Evolutionary conservation across 331 rosid species (phyloP), one percentile per base, ranked within the genome.

Genomic region (Spiraea crenata): DNA sequence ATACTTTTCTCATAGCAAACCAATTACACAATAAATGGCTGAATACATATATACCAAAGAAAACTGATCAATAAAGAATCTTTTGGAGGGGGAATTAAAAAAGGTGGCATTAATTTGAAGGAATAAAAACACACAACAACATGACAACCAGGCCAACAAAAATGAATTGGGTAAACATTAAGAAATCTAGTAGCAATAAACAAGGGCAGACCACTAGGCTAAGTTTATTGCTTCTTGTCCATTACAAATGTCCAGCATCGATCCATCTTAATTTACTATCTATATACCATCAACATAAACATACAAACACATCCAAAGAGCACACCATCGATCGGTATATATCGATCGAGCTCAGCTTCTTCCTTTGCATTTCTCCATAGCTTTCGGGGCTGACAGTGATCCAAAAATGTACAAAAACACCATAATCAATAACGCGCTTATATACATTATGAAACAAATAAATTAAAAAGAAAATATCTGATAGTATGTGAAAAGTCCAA

Each of bases 361-460:
- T 90, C 79, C 88, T 78, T 89, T 95, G 97, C 99, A 91, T 86
- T 95, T 95, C 81, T 95, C 97, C 99, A 95, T 87, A 64, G 99
- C 99, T 78, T 91, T 89, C 75, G 99, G 99, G 40, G 99, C 99
- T 95, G 95, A 73, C 87, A 84, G 54, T 44, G 60, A 52, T 48
- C 5, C 7, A 74, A 66, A 52, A 25, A 25, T 25, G 2, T 25
- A 25, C 5, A 66, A 38, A 47, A 12, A 34, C 14, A 7, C 0
- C 1, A 47, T 65, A 25, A 20, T 8, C 44, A 44, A 19, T 25
- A 25, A 25, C 31, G 31, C 31, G 31, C 31, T 25, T 25, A 25
- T 25, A 25, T 25, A 25, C 31, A 25, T 25, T 25, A 25, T 2
- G 31, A 25, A 25, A 25, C 2, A 25, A 25, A 25, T 25, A 25